Evolutionary conservation across 306 rosid species (phyloP).

Genomic region (Biancaea sappan): DNA sequence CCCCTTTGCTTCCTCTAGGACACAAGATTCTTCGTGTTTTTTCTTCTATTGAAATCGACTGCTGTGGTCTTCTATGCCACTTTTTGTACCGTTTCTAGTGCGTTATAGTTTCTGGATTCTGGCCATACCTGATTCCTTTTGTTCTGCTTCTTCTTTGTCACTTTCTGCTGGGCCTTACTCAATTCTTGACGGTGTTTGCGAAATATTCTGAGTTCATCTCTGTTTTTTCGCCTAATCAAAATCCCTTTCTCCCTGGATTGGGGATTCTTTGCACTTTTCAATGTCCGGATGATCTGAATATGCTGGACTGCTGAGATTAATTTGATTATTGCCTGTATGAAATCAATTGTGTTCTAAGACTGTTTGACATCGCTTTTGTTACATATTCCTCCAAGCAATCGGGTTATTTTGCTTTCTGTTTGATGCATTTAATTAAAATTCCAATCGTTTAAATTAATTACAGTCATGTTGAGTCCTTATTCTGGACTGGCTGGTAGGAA

Average conservation of each 20-base stretch:
- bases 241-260: too few relatives aligned
- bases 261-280: constrained; percentile 10
- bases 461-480: neutral
- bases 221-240: too few relatives aligned
- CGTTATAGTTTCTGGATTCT: neutral
- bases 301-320: neutral
- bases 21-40: neutral
- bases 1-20: neutral
- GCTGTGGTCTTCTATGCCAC: constrained; percentile 37
- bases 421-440: neutral
- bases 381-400: neutral
- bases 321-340: neutral
- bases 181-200: neutral
- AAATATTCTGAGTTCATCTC: too few relatives aligned
- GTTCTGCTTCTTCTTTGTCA: constrained; percentile 25
- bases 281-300: neutral
- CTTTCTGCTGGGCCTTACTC: constrained; percentile 26
- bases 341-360: neutral
- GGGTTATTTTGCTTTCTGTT: neutral
- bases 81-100: constrained; percentile 17
- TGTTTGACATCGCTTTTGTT: neutral
- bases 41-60: neutral
- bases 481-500: neutral
- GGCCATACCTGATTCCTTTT: neutral
- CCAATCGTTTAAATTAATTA: neutral